Evolutionary conservation across 1,284 basidiomycete species (phyloP), one percentile per base, ranked within the genome.

Genomic region (Ceratobasidium sp.): DNA sequence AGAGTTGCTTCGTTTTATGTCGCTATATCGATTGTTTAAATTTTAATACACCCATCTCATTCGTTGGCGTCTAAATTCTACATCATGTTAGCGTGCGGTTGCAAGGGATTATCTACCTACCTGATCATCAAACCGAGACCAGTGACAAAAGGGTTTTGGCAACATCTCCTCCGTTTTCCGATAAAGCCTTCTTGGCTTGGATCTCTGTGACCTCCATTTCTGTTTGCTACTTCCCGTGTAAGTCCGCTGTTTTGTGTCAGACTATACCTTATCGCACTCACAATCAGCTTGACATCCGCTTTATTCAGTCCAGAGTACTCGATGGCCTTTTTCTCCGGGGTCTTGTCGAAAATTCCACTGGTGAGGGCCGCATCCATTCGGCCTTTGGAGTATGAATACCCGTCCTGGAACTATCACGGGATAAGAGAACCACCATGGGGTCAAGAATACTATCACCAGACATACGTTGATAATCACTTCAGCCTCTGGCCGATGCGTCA

Each of bases 321-420:
- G 38, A 16, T 12, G 8, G 51, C 51, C 36, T 64, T 73, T 25
- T 66, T 67, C 28, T 62, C 62, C n/a, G 62, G 28, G 2, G 54
- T 25, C 46, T 53, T 70, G 2, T 73, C 72, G 23, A 74, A 64
- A 11, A 69, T 60, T 14, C 73, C 73, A 23, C 59, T 64, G 8
- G 64, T 58, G 16, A 74, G 53, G 12, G 73, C 73, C 28, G 74
- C 73, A 30, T 74, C 73, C 64, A 74, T 58, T 42, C 72, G 72
- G 23, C 63, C 60, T 44, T 73, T 74, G 1, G 71, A 73, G 25
- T 72, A 74, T 8, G 73, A 72, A 36, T 49, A 58, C 12, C 73
- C 73, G 38, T 74, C 73, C 30, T 72, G 72, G 38, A 74, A 74
- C 73, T 74, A 18, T 21, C 42, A 58, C 21, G 28, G 12, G 12